These are phyloP conservation scores for Flueggea neowawraea DNA, from an alignment of 441 rosid species.

Conservation along the genomic window DNA sequence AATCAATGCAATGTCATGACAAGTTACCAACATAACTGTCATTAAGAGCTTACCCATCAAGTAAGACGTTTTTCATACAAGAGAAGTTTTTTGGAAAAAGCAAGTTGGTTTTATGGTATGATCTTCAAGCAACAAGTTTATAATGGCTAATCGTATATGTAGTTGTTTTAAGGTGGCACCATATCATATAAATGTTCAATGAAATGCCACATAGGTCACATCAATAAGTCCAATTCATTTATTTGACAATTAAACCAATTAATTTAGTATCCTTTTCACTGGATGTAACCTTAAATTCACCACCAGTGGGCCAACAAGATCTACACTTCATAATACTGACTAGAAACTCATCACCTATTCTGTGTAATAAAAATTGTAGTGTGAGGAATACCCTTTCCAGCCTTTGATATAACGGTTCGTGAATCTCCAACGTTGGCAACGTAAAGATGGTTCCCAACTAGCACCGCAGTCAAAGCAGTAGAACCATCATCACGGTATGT, in stretches of 20 bases:
- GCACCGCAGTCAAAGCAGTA: conserved; percentile 94
- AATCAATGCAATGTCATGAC: too few species aligned
- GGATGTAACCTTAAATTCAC: neutral
- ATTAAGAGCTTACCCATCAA: neutral
- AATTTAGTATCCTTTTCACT: neutral
- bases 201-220: too few species aligned
- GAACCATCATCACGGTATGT: conserved; percentile 96
- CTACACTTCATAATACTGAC: neutral
- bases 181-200: too few species aligned
- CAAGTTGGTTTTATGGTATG: too few species aligned
- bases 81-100: too few species aligned
- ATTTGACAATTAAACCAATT: neutral
- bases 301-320: neutral
- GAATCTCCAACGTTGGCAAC: conserved; percentile 99
- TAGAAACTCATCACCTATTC: neutral
- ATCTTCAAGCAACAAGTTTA: too few species aligned
- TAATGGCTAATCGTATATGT: too few species aligned
- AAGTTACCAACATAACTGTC: conserved; percentile 1
- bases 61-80: too few species aligned
- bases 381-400: conserved; percentile 73
- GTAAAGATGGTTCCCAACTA: conserved; percentile 87
- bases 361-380: neutral
- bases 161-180: too few species aligned
- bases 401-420: conserved; percentile 83
- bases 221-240: too few species aligned